Conservation (phyloP, 2,329 filamentous ascomycete genomes). For the Alternaria arborescens region DNA sequence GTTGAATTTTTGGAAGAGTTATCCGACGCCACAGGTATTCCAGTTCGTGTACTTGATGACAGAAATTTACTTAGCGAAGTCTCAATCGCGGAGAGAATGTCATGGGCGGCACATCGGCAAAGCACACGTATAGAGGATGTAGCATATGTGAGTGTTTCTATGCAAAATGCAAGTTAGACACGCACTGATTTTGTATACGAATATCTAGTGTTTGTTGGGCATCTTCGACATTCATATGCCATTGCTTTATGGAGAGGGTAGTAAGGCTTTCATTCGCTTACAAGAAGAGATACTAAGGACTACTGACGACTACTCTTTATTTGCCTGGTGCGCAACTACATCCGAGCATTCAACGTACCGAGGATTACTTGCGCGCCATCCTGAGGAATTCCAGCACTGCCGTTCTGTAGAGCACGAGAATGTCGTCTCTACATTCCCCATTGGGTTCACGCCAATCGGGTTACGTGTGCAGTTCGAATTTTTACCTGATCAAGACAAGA, state of each 20-base stretch:
- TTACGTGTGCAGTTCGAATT: slow-evolving; percentile 36
- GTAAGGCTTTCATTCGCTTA: slow-evolving; percentile 37
- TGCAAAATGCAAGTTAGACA: not conserved
- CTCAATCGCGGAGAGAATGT: slow-evolving; percentile 39
- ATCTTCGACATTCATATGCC: slow-evolving; percentile 47
- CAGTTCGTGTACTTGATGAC: slow-evolving; percentile 32
- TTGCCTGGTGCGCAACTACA: slow-evolving; percentile 32
- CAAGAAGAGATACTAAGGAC: slow-evolving; percentile 42
- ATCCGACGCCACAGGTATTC: slow-evolving; percentile 36
- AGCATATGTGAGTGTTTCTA: slow-evolving; percentile 28
- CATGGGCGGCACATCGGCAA: slow-evolving; percentile 38
- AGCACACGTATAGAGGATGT: slow-evolving; percentile 41
- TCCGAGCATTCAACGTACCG: slow-evolving; percentile 30
- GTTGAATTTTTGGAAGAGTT: slow-evolving; percentile 34
- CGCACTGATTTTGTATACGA: not conserved
- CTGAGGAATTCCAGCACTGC: slow-evolving; percentile 32
- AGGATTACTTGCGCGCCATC: slow-evolving; percentile 36
- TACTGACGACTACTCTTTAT: slow-evolving; percentile 40
- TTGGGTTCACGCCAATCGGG: slow-evolving; percentile 32
- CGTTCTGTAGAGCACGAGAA: slow-evolving; percentile 34
- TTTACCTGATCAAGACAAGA: slow-evolving; percentile 26
- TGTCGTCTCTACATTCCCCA: slow-evolving; percentile 26
- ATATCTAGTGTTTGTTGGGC: slow-evolving; percentile 32
- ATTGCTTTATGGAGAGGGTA: slow-evolving; percentile 40
- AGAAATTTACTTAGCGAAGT: slow-evolving; percentile 24